Conservation (phyloP, 306 rosid genomes). For the Quercus robur region DNA sequence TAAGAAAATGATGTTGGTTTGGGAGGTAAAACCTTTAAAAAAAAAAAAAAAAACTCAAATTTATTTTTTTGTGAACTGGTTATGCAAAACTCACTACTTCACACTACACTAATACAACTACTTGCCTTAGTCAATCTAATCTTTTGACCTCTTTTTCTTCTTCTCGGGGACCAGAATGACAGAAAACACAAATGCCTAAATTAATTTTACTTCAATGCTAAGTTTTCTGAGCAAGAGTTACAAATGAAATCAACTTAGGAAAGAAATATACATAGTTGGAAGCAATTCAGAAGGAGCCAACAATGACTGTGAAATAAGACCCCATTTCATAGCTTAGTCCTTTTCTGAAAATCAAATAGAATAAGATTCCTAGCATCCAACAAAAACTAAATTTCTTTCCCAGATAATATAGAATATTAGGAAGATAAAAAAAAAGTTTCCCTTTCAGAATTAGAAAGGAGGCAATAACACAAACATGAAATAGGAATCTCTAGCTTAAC, state of each 20-base stretch:
- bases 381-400: slow-evolving; percentile 27
- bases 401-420: slow-evolving; percentile 12
- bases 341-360: slow-evolving; percentile 16
- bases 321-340: slow-evolving; percentile 11
- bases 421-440: background rate
- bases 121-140: slow-evolving; percentile 2
- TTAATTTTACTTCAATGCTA: background rate
- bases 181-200: background rate
- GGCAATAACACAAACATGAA: slow-evolving; percentile 26
- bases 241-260: slow-evolving; percentile 4
- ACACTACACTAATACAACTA: background rate
- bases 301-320: slow-evolving; percentile 4
- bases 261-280: background rate
- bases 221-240: slow-evolving; percentile 3
- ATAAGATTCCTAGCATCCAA: slow-evolving; percentile 4
- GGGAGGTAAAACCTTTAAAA: no score
- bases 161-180: background rate
- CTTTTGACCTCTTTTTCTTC: slow-evolving; percentile 1
- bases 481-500: slow-evolving; percentile 25
- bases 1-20: background rate
- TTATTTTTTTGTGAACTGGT: no score
- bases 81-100: slow-evolving; percentile 8
- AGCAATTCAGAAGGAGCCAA: slow-evolving; percentile 1
- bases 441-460: slow-evolving; percentile 7
- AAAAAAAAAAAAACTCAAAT: no score